Conservation (phyloP, 345 rosid species). For the Toxicodendron radicans region DNA sequence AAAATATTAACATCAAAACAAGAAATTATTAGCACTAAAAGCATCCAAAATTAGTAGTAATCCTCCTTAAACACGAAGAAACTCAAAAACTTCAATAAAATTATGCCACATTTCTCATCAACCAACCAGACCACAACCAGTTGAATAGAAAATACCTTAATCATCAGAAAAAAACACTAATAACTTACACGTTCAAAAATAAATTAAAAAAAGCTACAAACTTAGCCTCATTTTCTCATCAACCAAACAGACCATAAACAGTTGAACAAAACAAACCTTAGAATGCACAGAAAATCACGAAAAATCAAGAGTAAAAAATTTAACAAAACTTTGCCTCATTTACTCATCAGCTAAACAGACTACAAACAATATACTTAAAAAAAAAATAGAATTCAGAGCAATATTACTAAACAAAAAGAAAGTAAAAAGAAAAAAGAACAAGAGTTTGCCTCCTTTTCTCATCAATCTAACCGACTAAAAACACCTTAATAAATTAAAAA, state of each 20-base stretch:
- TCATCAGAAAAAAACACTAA: neutral
- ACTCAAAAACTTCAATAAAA: slow-evolving; percentile 1
- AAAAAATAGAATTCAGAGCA: too few species aligned
- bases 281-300: neutral
- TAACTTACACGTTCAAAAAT: neutral
- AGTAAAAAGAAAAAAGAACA: too few species aligned
- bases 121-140: slow-evolving; percentile 1
- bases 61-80: too few species aligned
- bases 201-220: neutral
- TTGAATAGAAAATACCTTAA: neutral
- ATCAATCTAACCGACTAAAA: too few species aligned
- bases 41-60: neutral
- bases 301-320: too few species aligned
- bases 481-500: too few species aligned
- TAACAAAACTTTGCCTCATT: too few species aligned
- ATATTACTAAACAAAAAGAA: too few species aligned
- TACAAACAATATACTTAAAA: too few species aligned
- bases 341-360: too few species aligned
- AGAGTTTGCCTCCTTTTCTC: too few species aligned
- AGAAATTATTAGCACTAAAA: neutral
- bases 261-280: neutral
- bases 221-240: slow-evolving; percentile 14
- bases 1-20: neutral
- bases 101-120: slow-evolving; percentile 22
- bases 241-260: neutral